Base-by-base conservation (phyloP, 192 early-diverging fungal species). In the Pilobolus umbonatus region DNA sequence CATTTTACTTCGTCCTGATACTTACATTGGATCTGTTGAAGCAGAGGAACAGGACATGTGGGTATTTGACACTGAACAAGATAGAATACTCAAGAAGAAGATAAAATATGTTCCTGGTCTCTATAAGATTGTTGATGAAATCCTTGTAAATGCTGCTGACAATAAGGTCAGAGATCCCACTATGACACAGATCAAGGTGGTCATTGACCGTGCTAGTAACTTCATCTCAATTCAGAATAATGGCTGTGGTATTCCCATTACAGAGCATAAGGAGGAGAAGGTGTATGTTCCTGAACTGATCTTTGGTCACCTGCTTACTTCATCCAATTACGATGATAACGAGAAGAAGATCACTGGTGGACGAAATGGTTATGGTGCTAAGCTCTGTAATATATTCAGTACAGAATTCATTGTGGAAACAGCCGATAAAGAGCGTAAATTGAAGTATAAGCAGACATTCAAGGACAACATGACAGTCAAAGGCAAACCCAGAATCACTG, bases 61-160 rank as follows among this genome's bases (percentile, higher is more conserved):
- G 96, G 83, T 98, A 2, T 89, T 85, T 55, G 87, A 95, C 55
- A 68, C 75, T 11, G 75, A 78, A 10, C 65, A 62, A 19, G 79
- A 85, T 70, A 78, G 71, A 51, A 78, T 85, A 64, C 78, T 74
- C 25, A 77, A 83, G 49, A 80, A 86, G 45, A 69, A 81, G 10
- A 81, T 93, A 28, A 84, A 60, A 1, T 89, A 84, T 73, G 92
- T 92, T 3, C 89, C 89, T 32, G 96, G 95, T 45, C 64, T 99
- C 17, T 98, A 95, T 75, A 99, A 99, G 70, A 99, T 99, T 60
- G 90, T 96, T 35, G 96, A 99, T 67, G 96, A 99, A 71, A 96
- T 99, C 59, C 76, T 99, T 11, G 95, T 99, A 19, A 99, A 96
- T 68, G 94, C 91, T 39, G 90, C 89, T 42, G 93, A 98, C 64